Base-by-base conservation (phyloP, 75 land plant genomes). In the Pinus tabuliformis region DNA sequence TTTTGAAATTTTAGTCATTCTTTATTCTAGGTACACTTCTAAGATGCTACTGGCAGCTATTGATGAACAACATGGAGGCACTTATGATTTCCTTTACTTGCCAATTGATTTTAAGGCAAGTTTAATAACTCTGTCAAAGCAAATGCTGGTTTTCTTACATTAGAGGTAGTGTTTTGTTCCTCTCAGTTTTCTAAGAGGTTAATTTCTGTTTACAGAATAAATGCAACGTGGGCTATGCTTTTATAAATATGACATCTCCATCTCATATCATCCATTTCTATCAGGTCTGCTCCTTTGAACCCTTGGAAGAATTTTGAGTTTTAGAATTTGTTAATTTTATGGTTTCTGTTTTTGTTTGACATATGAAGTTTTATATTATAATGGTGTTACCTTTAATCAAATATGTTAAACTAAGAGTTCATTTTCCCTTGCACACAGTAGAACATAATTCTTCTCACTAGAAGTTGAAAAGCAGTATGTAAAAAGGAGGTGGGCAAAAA, bases 51-150 rank as follows among this genome's bases (percentile, higher is more conserved):
- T 93, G 76, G 92, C 92, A 58, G 86, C 89, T 6, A 91, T 91
- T 78, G 95, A 89, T 81, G 95, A 92, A 78, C 65, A 85, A 61
- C 93, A 91, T 70, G 72, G 77, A 8, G 95, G 95, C 71, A 89
- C 94, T 17, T 93, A 89, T 75, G 96, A 93, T 81, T 93, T 91
- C 78, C 81, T 93, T 28, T 93, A 93, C 80, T 59, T 91, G 52
- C 94, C 94, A 4, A 93, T 93, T 74, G 97, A 94, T 82, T 94
- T 94, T 66, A 94, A 94, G 95, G 97, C 81, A 78, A 77, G 68
- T 74, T 18, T 37, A 49, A 49, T 9, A 49, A 49, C 54, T 49
- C 54, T 49, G 54, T 49, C 54, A 49, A 49, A 49, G 54, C 54
- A 49, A 39, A 49, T 49, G 54, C 54, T 49, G 54, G 54, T 49